These are phyloP conservation scores for Calophaca sinica DNA, from an alignment of 306 rosid species.

Conservation along the genomic window DNA sequence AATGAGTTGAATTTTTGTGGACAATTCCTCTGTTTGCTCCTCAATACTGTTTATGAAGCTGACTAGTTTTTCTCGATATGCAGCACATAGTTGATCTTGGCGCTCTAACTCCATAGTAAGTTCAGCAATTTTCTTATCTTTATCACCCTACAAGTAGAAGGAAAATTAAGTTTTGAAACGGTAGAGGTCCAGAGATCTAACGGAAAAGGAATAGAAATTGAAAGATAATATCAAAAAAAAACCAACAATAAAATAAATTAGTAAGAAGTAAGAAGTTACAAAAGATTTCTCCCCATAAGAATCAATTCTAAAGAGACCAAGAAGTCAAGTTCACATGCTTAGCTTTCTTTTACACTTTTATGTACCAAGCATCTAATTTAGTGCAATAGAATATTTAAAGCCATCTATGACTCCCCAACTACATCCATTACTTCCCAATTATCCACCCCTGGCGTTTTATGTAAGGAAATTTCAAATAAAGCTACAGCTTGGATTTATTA, in stretches of 20 bases:
- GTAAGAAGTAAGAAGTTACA: not conserved
- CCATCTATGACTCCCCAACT: conserved; percentile 4
- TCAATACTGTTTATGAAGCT: conserved; percentile 71
- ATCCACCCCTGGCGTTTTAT: not conserved
- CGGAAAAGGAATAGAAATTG: conserved; percentile 3
- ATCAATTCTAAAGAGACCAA: conserved; percentile 22
- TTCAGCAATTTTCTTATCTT: conserved; percentile 86
- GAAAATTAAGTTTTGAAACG: not conserved
- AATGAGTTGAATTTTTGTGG: conserved; percentile 69
- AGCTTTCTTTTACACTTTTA: not conserved
- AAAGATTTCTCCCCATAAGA: conserved; percentile 2
- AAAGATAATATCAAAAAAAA: not conserved
- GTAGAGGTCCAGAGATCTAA: not conserved
- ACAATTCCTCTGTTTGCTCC: conserved; percentile 74
- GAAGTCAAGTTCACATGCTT: not conserved
- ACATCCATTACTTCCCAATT: not conserved
- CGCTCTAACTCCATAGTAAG: conserved; percentile 81
- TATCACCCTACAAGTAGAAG: conserved; percentile 67
- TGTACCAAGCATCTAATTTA: conserved; percentile 2
- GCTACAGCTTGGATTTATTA: not conserved
- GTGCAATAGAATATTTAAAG: conserved; percentile 29
- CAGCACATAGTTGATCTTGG: conserved; percentile 75
- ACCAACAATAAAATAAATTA: not conserved
- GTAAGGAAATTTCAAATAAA: not conserved
- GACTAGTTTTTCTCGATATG: conserved; percentile 70